Base-by-base conservation (phyloP, 2,329 filamentous ascomycete genomes). In the Tolypocladium album region DNA sequence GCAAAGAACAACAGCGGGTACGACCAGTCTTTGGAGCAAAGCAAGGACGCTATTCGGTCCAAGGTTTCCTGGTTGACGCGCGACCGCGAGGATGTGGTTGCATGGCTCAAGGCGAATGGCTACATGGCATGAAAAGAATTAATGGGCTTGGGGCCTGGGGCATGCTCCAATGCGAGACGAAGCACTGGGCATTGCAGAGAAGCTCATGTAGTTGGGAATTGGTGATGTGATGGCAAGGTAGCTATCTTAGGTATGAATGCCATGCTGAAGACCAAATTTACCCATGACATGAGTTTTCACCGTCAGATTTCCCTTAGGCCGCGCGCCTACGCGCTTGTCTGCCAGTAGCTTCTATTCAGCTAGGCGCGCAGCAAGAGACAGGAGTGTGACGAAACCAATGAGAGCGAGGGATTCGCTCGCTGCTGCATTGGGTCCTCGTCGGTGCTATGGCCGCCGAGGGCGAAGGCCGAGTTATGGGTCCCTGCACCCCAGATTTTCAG, bases 1-100 rank as follows among this genome's bases (percentile, higher is more conserved):
- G 78, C 82, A 64, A 91, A 90, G 79, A 90, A 89, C 71, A 95
- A 88, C 62, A 96, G 81, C 74, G 84, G 91, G 52, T 97, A 91
- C 69, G 90, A 96, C 70, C 87, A 92, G 71, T 87, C 89, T 56
- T 79, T 97, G 61, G 90, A 91, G n/a, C 93, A 97, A 79, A 93
- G 88, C 72, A 82, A 88, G 66, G 93, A 97, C 72, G 82, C 87
- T 4, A 88, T 97, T 68, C 84, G 84, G 62, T 92, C 92, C 59
- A 97, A 96, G 84, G 64, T 69, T 45, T 67, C 66, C 13, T 69
- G 67, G 67, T 57, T 67, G 31, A 59, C 52, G n/a, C 61, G 67
- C n/a, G 67, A 69, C 53, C 50, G 63, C 5, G 61, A 67, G 27
- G 67, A 68, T 43, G 66, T 69, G 40, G 64, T 64, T 20, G 58